Evolutionary conservation across 2,329 filamentous ascomycete genomes (phyloP), one percentile per base, ranked within the genome.

Genomic region (Alternaria triticimaculans): DNA sequence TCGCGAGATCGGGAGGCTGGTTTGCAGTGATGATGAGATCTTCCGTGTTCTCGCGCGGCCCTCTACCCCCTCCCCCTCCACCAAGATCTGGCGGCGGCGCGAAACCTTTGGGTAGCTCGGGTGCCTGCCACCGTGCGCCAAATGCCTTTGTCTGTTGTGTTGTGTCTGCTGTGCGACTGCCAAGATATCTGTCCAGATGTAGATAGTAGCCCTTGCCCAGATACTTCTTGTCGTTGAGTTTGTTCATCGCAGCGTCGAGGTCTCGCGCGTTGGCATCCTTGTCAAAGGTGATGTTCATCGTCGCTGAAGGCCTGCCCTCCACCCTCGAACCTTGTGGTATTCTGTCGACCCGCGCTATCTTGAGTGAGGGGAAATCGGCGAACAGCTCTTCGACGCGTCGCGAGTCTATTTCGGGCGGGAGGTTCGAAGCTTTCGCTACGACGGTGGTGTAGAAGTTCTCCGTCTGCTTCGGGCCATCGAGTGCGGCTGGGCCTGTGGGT

Each of bases 1-100:
- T 91, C 68, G 89, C 90, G 54, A 97, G 87, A 71, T 97, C 92
- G 6, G 87, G 86, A 2, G 95, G 95, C 7, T 91, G 86, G 65
- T 88, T 88, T 12, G 97, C 82, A 4, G 72, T 76, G 30, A 84
- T 68, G 26, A 74, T 64, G 25, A 75, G 55, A 15, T 73, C 73
- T 23, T 73, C 68, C 3, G 66, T 71, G 30, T 76, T 72, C 41
- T 71, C 67, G 12, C 71, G 73, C 4, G 66, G 61, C 49, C 72
- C 68, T 25, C 64, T 44, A 25, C 57, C 30, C 4, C 49, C 50
- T 11, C 60, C 68, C 11, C 68, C 70, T 9, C 72, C 72, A 45
- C 74, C 73, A 7, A 75, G 68, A 48, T 74, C 73, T 50, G 73
- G 69, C 15, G 75, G 74, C 14, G 74, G 73, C 20, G 75, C 75